Evolutionary conservation across 108 stramenopile genomes (phyloP), one percentile per base, ranked within the genome.

Genomic region (Licmophora abbreviata): DNA sequence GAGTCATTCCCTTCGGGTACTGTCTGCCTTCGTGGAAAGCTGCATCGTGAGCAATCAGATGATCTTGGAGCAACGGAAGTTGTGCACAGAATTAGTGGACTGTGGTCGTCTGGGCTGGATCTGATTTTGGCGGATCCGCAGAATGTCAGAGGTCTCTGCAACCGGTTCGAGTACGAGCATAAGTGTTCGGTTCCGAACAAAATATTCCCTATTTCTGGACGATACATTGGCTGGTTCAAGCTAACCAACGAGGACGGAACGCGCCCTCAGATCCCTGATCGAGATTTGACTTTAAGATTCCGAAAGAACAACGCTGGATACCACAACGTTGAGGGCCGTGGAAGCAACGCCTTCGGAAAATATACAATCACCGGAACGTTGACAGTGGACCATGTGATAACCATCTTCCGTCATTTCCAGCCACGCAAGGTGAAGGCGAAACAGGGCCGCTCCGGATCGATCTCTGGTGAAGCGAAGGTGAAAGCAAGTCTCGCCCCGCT

Each of bases 121-220:
- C 30, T 66, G 9, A 72, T 92, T 29, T 40, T 76, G 17, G 67
- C 66, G 0, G 83, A 86, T 33, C 85, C 85, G 3, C 65, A 84
- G 23, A 85, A 83, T 45, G 48, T 28, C 14, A 44, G 49, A 11
- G 83, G 78, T 4, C 35, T 80, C 25, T 84, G 74, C 54, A 82
- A 81, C 45, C 60, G 63, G 44, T 92, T 92, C 51, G 83, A 92
- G 37, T 92, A 85, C 52, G 85, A 92, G 54, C 85, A 92, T 64
- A 82, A 80, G 43, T 70, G 68, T 32, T 71, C 71, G 1, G 59
- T 51, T 15, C 66, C 72, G 14, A 60, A 49, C 10, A 65, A 51
- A 14, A 54, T 58, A 21, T 87, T 81, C 38, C 85, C 90, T 9
- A 59, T 92, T 10, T 85, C 83, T 5, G 85, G 85, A 4, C 57